Base-by-base conservation (phyloP, 179 eudicot species). In the Drosera spatulata region DNA sequence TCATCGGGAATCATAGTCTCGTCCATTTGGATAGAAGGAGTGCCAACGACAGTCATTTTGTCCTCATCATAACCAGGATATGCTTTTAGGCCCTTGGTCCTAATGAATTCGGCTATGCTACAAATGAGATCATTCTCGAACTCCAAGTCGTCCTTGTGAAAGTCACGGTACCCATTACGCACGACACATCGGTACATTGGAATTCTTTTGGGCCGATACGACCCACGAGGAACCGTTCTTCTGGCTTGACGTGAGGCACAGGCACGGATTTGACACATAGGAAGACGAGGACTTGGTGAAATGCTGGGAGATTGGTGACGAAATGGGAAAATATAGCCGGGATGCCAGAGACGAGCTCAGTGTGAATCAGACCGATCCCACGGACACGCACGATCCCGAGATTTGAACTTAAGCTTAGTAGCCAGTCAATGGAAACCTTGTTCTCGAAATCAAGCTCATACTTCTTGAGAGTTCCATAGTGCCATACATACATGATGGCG, bases 91-190 rank as follows among this genome's bases (percentile, higher is more conserved):
- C 8, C 38, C 33, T 48, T 43, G 7, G 38, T 41, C 9, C 55
- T 13, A 38, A 62, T 62, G 43, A 62, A 53, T 42, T 62, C 66
- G 2, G 66, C 66, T 33, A 62, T 53, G 33, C 66, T 62, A 11
- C 59, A 49, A 4, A 62, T 37, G 38, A 61, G 64, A 15, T 50
- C 46, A 7, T 61, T 61, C 39, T 61, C 64, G 41, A 61, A 61
- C 1, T 61, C 56, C 2, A 10, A 15, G 45, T 61, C 64, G 38
- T 61, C 64, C n/a, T 45, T 45, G 50, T 45, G 44, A 46, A 50
- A 12, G 46, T 61, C 64, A 1, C 33, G 51, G 51, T 61, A 61
- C 3, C 64, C 64, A 43, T 61, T 50, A 55, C 64, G 50, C 10
- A 51, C 64, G 2, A 61, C 41, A 43, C 64, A 61, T 38, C 64